Conservation (phyloP, 805 yeast species). For the Saccharomycopsis guyanensis region DNA sequence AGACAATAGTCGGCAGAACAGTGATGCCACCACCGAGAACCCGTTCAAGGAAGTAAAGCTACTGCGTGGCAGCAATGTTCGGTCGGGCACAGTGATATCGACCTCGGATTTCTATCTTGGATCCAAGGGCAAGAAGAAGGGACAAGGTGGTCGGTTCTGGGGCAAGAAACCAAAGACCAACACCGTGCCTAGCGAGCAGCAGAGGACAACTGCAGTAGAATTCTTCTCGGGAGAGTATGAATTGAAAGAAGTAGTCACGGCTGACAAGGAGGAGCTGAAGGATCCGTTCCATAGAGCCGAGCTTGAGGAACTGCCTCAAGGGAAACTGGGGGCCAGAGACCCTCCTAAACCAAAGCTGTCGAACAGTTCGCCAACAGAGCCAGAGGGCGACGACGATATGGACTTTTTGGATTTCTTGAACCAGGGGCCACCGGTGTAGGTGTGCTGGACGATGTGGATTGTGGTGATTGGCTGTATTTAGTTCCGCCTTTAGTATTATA, state of each 20-base stretch:
- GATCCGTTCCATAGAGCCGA: not conserved
- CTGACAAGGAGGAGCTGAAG: constrained; percentile 7
- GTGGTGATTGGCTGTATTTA: no score
- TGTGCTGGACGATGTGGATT: no score
- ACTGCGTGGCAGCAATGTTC: not conserved
- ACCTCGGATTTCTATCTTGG: constrained; percentile 5
- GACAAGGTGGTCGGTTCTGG: no score
- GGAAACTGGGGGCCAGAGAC: no score
- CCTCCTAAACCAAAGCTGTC: no score
- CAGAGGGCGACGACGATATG: constrained; percentile 30
- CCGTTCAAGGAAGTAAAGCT: not conserved
- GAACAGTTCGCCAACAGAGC: not conserved
- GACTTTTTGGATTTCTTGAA: constrained; percentile 41
- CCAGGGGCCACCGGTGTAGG: constrained; percentile 36
- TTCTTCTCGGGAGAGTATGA: not conserved
- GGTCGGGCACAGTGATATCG: constrained; percentile 4
- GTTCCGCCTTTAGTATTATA: no score
- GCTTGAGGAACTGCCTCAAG: not conserved
- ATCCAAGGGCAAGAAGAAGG: not conserved
- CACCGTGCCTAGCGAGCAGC: not conserved
- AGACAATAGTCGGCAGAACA: not conserved
- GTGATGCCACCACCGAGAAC: not conserved
- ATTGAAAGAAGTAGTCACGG: not conserved
- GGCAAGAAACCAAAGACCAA: not conserved
- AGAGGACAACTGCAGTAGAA: not conserved